Evolutionary conservation across 176 grass and related monocot species (phyloP), one percentile per base, ranked within the genome.

Genomic region (Areca catechu): DNA sequence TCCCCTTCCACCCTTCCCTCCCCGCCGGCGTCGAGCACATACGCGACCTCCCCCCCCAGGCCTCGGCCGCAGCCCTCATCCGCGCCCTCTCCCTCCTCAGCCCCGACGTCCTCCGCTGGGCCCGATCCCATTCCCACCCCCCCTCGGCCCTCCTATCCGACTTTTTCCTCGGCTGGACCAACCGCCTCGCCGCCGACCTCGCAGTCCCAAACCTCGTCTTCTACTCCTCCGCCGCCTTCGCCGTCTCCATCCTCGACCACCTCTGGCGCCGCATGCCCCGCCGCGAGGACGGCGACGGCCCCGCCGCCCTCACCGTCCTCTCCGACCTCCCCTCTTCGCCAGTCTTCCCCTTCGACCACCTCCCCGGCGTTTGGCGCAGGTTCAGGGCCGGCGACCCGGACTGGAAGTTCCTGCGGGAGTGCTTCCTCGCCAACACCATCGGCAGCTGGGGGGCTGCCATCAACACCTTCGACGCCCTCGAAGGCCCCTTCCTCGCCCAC

Each of bases 351-450:
- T 87, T 66, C 49, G 17, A 22, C 2, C 73, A 82, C 48, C 30
- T 82, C 20, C 79, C 70, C 7, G 22, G 58, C 22, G 10, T 82
- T 51, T 69, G 28, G 28, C 71, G 60, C 54, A 6, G n/a, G 48
- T 87, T 74, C 78, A 48, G 58, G 17, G 59, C 74, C 19, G 66
- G 83, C 6, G 62, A 87, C 17, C 66, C 74, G 19, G 83, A 78
- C 34, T 87, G 70, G 74, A 70, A 87, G 56, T 70, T 87, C 60
- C 14, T 62, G 1, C 53, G 70, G 19, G 66, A 82, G 17, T 56
- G 69, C 3, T 75, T 87, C 74, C 24, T 78, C 15, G 54, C 79
- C 34, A 37, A 37, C 34, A 9, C 7, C 34, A 37, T 9, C 34
- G 7, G 34, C 34, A 37, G 34, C 34, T 37, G 34, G 34, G 34